Evolutionary conservation across 2,329 filamentous ascomycete species (phyloP), one percentile per base, ranked within the genome.

Genomic region (Metarhizium rileyi): DNA sequence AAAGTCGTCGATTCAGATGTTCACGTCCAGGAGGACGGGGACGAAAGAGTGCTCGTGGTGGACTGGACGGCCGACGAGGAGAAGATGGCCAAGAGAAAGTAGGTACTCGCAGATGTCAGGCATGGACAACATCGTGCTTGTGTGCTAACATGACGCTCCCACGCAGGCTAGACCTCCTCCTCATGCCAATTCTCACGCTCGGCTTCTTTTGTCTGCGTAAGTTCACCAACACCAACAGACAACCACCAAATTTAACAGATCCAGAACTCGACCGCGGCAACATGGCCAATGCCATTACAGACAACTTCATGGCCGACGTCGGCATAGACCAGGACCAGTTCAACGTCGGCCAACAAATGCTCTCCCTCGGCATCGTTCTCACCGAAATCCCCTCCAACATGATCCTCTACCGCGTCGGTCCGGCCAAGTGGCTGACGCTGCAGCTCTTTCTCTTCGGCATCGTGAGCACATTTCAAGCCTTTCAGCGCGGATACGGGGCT

Each of bases 401-500:
- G 59, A 59, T 66, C 9, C 54, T 67, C 2, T 63, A 66, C 50
- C 55, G 61, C 1, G 57, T 66, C 26, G 62, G 63, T 2, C 75
- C 76, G 1, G 70, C 70, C n/a, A 69, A 69, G 44, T 80, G 76
- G 76, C 63, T 80, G 1, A 73, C 75, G 0, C 64, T 70, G 0
- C 75, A 80, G 56, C 61, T 80, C 20, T 74, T 78, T 54, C 66
- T 75, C 38, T 80, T 72, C 50, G 76, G 76, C 5, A 64, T 70
- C 18, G 74, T 80, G 47, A 72, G 69, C 23, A 76, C 73, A 0
- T 77, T 79, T 56, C 77, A 80, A 56, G 70, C 73, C 4, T 80
- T 77, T 56, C 67, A 74, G 47, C 65, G 63, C 27, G 70, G 64
- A 35, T 74, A 75, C 41, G 66, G 64, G 2, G 67, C 68, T 3